phyloP scores from a whole-genome alignment of 1,139 yeast species.

The Pichia sp. region DNA sequence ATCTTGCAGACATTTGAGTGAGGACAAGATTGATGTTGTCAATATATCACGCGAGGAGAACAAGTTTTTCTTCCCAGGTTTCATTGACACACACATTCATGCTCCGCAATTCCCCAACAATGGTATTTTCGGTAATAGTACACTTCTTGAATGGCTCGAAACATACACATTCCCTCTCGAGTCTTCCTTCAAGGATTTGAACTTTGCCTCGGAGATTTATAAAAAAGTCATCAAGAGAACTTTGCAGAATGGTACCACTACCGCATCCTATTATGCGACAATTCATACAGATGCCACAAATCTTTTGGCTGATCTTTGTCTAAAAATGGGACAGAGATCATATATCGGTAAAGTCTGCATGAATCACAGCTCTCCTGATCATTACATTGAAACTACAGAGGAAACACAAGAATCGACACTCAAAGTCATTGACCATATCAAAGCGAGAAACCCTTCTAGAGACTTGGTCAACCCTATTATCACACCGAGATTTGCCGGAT shows the following conservation, averaged over 20 bases:
- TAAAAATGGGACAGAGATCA: conserved; percentile 72
- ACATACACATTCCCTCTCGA: conserved; percentile 88
- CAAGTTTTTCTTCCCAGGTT: conserved; percentile 78
- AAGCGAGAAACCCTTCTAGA: conserved; percentile 41
- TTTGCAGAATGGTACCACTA: conserved; percentile 75
- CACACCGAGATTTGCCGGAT: conserved; percentile 94
- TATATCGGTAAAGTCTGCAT: conserved; percentile 94
- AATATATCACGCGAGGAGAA: conserved; percentile 25
- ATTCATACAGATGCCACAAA: conserved; percentile 72
- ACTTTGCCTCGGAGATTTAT: conserved; percentile 56
- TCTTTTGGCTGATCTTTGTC: conserved; percentile 65
- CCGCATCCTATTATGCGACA: conserved; percentile 88
- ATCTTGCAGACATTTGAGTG: background rate
- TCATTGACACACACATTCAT: conserved; percentile 91
- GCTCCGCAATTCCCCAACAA: conserved; percentile 96
- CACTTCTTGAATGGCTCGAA: conserved; percentile 81
- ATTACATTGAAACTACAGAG: conserved; percentile 53
- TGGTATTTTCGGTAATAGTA: conserved; percentile 83
- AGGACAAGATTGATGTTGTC: conserved; percentile 19
- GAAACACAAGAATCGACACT: conserved; percentile 54
- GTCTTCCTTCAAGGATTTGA: conserved; percentile 43
- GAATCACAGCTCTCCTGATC: conserved; percentile 67
- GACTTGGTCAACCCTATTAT: conserved; percentile 57
- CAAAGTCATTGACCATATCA: conserved; percentile 51
- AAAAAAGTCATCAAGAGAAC: conserved; percentile 59